phyloP scores from a whole-genome alignment of 1,139 yeast genomes.

The Yamadazyma dushanensis region DNA sequence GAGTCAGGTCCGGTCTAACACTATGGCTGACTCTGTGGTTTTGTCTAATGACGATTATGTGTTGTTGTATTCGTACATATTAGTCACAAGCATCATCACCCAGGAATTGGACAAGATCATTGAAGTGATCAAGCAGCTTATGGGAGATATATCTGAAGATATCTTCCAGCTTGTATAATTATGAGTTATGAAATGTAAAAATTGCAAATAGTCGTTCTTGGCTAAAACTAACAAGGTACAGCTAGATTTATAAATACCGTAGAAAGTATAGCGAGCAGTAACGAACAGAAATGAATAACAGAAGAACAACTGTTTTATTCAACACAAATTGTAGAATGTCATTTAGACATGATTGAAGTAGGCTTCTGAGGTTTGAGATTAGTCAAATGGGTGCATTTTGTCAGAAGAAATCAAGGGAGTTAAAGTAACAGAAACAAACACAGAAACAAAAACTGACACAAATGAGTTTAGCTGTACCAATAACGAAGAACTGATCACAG shows the following conservation, averaged over 20 bases:
- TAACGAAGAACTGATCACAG: too few species aligned
- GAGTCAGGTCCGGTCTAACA: constrained; percentile 46
- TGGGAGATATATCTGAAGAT: constrained; percentile 65
- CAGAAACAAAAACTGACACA: too few species aligned
- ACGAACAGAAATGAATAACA: not conserved
- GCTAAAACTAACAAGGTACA: not conserved
- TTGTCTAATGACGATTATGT: constrained; percentile 70
- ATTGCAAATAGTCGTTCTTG: constrained; percentile 1
- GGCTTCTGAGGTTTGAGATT: too few species aligned
- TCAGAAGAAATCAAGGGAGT: too few species aligned
- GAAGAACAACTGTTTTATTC: not conserved
- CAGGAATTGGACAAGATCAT: constrained; percentile 64
- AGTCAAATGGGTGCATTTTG: too few species aligned
- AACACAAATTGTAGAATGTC: not conserved
- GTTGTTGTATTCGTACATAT: constrained; percentile 67
- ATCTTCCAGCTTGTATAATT: constrained; percentile 37
- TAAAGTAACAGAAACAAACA: too few species aligned
- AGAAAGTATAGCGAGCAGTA: not conserved
- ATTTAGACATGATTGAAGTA: too few species aligned
- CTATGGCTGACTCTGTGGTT: constrained; percentile 16
- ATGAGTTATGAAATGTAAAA: not conserved
- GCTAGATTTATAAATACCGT: not conserved
- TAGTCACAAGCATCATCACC: constrained; percentile 68
- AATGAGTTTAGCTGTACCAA: too few species aligned
- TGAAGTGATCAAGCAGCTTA: constrained; percentile 51